Evolutionary conservation across 2,329 filamentous ascomycete genomes (phyloP), one percentile per base, ranked within the genome.

Genomic region (Coniochaeta sp.): DNA sequence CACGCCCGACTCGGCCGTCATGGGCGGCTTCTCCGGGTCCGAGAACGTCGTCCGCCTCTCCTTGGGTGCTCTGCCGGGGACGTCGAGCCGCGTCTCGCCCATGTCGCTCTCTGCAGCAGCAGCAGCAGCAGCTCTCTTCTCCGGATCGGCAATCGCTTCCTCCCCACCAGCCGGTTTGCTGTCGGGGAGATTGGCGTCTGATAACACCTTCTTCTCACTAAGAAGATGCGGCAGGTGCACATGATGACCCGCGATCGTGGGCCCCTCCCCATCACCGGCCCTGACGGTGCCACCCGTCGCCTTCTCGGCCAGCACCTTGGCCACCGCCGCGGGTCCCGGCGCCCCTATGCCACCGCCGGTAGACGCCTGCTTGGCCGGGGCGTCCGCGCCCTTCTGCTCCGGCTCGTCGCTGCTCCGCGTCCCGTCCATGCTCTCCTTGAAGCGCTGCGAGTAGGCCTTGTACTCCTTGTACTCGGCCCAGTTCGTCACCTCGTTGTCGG

Each of bases 381-480:
- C 64, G 16, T 65, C 67, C 22, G 67, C 61, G 16, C 70, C 63
- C 72, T 80, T 73, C 16, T 38, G 36, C 36, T 26, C 47, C 47
- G 54, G 34, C 70, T 77, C 64, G 71, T 81, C 72, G 28, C 79
- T 84, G 72, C 66, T 77, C 67, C 78, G 90, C 73, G 67, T 82
- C 74, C 76, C 77, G 56, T 80, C 79, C 80, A 84, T 83, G 69
- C 77, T 83, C 67, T 89, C 87, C 60, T 84, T 83, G 77, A 99
- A 97, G 54, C 87, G 84, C 65, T 89, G 86, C 19, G 83, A 81
- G 71, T 97, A 98, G 5, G 86, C 82, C 59, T 84, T 81, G 69
- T 89, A 96, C 65, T 96, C 89, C 64, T 90, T 89, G 74, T 99
- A 99, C 64, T 96, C 90, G 65, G 89, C 87, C 95, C 95, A 99